A percentile compares a stretch with the other conserved stretches of the same genome.
Conservation (phyloP, 2,329 filamentous ascomycete species). For the Venturia nashicola region DNA sequence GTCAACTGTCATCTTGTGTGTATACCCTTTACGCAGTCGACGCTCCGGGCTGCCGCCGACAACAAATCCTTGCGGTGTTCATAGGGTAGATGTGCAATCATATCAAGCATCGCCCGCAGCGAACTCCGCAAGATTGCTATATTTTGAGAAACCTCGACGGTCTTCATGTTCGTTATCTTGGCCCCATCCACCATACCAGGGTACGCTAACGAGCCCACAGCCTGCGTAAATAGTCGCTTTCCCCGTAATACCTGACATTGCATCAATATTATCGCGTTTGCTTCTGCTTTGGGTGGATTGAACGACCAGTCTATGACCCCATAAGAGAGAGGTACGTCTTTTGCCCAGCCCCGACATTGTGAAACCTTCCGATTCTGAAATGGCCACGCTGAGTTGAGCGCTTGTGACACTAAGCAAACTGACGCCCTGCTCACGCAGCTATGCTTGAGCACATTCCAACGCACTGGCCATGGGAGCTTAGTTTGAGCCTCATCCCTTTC, state of each 20-base stretch:
- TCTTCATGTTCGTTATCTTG: not conserved
- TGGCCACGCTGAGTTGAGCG: constrained; percentile 1
- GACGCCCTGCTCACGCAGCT: not conserved
- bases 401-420: constrained; percentile 3
- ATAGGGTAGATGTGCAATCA: not conserved
- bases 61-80: not conserved
- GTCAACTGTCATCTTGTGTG: not conserved
- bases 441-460: constrained; percentile 1
- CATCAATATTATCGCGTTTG: not conserved
- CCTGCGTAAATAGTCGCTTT: not conserved
- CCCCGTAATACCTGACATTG: not conserved
- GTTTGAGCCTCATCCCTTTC: not conserved
- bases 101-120: not conserved
- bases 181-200: not conserved
- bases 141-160: not conserved
- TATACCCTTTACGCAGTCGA: not conserved
- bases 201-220: not conserved
- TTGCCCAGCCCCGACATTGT: not conserved
- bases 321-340: not conserved
- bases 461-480: not conserved
- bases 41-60: not conserved
- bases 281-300: not conserved
- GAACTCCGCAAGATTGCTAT: not conserved
- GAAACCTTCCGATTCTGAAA: not conserved
- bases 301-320: not conserved